Percentiles rank a stretch among this genome's conserved stretches.
These are phyloP conservation scores for Hypoxylon sp. DNA, from an alignment of 2,329 filamentous ascomycete species.

Conservation along the genomic window DNA sequence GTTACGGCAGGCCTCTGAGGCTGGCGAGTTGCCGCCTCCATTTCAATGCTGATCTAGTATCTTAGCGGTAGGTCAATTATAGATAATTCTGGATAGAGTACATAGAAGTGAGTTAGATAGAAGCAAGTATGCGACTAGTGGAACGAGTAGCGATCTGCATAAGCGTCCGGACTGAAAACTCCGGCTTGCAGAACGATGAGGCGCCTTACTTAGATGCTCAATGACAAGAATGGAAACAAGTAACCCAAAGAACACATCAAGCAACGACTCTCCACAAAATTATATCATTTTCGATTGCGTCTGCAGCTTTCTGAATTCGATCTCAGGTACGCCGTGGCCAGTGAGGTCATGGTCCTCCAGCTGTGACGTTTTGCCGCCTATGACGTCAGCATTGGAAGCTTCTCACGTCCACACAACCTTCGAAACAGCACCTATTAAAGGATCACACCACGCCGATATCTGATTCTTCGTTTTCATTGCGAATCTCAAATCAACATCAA, in stretches of 20 bases:
- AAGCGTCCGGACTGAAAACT: conserved; percentile 28
- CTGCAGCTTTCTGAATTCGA: conserved; percentile 18
- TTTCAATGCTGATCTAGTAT: conserved; percentile 49
- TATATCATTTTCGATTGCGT: conserved; percentile 26
- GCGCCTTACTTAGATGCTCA: conserved; percentile 2
- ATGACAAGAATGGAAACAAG: conserved; percentile 1
- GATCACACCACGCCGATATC: neutral
- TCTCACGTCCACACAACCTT: conserved; percentile 9
- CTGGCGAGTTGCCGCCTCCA: conserved; percentile 48
- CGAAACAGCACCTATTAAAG: conserved; percentile 21
- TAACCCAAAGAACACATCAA: neutral
- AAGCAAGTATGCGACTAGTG: neutral
- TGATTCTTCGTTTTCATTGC: too few species aligned
- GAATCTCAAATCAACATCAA: neutral
- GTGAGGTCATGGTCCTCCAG: conserved; percentile 47
- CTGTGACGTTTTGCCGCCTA: conserved; percentile 41
- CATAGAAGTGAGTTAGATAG: neutral
- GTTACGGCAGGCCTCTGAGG: conserved; percentile 44
- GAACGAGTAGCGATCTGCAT: neutral
- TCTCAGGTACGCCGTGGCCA: conserved; percentile 4
- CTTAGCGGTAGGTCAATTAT: neutral
- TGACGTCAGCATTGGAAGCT: conserved; percentile 47
- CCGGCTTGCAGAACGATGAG: conserved; percentile 13
- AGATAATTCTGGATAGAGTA: neutral
- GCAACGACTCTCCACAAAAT: conserved; percentile 27